Evolutionary conservation across 2,329 filamentous ascomycete species (phyloP).

Genomic region (Alternaria arborescens): DNA sequence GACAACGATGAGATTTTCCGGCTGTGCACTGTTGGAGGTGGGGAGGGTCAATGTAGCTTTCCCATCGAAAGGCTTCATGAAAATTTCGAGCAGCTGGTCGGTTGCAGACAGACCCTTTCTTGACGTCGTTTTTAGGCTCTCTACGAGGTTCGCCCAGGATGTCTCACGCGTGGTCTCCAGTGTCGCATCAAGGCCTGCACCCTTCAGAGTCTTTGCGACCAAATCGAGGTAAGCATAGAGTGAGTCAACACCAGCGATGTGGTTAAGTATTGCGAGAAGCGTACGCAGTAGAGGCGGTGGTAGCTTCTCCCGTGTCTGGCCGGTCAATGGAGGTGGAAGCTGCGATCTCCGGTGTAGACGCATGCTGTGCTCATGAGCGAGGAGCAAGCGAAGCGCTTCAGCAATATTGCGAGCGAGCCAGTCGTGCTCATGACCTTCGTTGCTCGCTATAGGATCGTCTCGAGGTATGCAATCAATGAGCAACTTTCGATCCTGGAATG

Average conservation of each 20-base stretch:
- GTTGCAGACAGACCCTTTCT: constrained; percentile 40
- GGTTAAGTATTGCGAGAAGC: constrained; percentile 63
- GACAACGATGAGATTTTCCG: constrained; percentile 36
- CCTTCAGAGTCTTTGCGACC: constrained; percentile 30
- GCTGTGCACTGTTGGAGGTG: constrained; percentile 24
- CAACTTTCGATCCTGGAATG: constrained; percentile 64
- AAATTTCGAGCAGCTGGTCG: constrained; percentile 42
- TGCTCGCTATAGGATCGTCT: constrained; percentile 54
- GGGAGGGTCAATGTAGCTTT: constrained; percentile 40
- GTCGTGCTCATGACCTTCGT: constrained; percentile 43
- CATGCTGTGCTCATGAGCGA: constrained; percentile 80
- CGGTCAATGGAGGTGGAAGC: constrained; percentile 65
- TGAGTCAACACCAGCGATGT: constrained; percentile 51
- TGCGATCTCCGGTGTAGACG: constrained; percentile 75
- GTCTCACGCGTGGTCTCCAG: constrained; percentile 37
- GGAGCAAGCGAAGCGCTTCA: constrained; percentile 75
- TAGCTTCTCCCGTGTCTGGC: constrained; percentile 58
- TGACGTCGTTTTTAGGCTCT: constrained; percentile 38
- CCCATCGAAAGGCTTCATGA: constrained; percentile 43
- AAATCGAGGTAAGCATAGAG: constrained; percentile 47
- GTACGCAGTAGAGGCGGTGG: constrained; percentile 68
- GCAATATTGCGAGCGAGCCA: constrained; percentile 71
- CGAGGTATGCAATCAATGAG: constrained; percentile 73
- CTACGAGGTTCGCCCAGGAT: constrained; percentile 39
- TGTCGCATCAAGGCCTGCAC: constrained; percentile 42